Conservation (phyloP, 1,139 yeast species). For the Scheffersomyces illinoinensis region DNA sequence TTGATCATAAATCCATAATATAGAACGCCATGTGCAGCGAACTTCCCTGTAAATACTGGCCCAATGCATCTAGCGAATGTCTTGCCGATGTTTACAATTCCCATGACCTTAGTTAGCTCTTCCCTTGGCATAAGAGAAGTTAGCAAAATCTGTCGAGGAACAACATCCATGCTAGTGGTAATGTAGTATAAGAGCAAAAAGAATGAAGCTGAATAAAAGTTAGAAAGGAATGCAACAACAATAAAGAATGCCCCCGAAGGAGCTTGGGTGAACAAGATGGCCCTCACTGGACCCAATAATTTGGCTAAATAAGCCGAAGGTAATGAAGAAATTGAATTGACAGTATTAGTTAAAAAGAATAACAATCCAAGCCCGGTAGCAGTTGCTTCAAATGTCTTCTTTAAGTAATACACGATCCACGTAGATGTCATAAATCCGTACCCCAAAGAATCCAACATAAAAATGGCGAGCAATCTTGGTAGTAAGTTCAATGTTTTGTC, state of each 20-base stretch:
- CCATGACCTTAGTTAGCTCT: constrained; percentile 78
- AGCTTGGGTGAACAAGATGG: constrained; percentile 73
- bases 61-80: constrained; percentile 84
- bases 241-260: constrained; percentile 71
- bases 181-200: constrained; percentile 57
- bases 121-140: constrained; percentile 63
- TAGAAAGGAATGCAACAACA: constrained; percentile 24
- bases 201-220: constrained; percentile 38
- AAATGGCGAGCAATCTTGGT: constrained; percentile 46
- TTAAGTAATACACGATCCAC: constrained; percentile 83
- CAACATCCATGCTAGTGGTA: constrained; percentile 83
- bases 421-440: constrained; percentile 86
- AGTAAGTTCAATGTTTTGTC: constrained; percentile 33
- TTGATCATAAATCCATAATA: constrained; percentile 63
- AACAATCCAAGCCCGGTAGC: constrained; percentile 48
- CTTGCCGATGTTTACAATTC: constrained; percentile 81
- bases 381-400: constrained; percentile 35
- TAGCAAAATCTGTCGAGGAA: constrained; percentile 79
- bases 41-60: constrained; percentile 73
- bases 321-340: constrained; percentile 62
- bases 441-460: constrained; percentile 82
- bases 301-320: constrained; percentile 74
- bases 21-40: constrained; percentile 56
- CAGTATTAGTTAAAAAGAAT: constrained; percentile 63
- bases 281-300: constrained; percentile 72